Conservation (phyloP, 805 yeast genomes). For the Teunomyces pallodes region DNA sequence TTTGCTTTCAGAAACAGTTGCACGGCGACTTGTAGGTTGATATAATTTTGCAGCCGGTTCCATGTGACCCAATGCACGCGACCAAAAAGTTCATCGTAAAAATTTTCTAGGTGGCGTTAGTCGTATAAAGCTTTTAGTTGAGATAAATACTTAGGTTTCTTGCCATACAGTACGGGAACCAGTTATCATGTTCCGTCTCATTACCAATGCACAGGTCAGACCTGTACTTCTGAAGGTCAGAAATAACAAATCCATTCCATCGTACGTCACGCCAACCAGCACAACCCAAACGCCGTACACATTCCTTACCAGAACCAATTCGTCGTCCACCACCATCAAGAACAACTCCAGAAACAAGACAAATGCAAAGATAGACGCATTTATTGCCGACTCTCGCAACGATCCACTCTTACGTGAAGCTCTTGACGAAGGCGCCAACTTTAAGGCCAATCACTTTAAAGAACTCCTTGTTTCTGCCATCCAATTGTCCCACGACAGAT, state of each 20-base stretch:
- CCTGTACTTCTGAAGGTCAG: slow-evolving; percentile 40
- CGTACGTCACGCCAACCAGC: slow-evolving; percentile 1
- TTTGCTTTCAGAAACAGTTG: too few species aligned
- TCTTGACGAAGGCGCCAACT: slow-evolving; percentile 16
- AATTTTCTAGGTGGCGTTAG: slow-evolving; percentile 4
- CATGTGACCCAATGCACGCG: slow-evolving; percentile 4
- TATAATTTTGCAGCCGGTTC: background rate
- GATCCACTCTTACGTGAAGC: slow-evolving; percentile 23
- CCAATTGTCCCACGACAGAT: slow-evolving; percentile 10
- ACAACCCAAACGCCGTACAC: background rate
- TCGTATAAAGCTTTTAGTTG: background rate
- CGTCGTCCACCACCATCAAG: slow-evolving; percentile 9
- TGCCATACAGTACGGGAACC: background rate
- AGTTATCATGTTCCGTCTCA: slow-evolving; percentile 34
- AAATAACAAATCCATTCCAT: slow-evolving; percentile 17
- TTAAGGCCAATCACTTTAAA: slow-evolving; percentile 25
- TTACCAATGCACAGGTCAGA: slow-evolving; percentile 37
- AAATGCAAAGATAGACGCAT: slow-evolving; percentile 15
- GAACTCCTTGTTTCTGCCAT: slow-evolving; percentile 25
- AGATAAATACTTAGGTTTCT: background rate
- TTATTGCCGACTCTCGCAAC: slow-evolving; percentile 17
- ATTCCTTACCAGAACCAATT: slow-evolving; percentile 18
- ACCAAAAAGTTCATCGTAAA: slow-evolving; percentile 4
- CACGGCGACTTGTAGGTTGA: too few species aligned
- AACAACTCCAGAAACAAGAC: slow-evolving; percentile 1